Percentiles rank a stretch among this genome's conserved stretches.
These are phyloP conservation scores for Solanum acaule DNA, from an alignment of 257 asterid species.

Conservation along the genomic window DNA sequence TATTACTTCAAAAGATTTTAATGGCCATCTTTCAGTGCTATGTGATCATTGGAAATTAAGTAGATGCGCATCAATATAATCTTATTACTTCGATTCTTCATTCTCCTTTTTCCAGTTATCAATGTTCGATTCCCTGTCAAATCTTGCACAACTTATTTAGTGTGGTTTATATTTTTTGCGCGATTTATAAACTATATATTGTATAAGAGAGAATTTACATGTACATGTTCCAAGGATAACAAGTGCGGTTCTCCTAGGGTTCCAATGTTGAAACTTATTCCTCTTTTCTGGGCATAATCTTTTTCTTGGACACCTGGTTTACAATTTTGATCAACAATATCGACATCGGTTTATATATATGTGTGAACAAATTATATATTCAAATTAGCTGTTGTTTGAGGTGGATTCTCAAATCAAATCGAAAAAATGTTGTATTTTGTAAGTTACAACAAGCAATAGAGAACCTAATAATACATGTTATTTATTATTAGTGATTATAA, in stretches of 20 bases:
- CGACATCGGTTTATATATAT: too few relatives aligned
- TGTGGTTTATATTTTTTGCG: too few relatives aligned
- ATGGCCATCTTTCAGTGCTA: background rate
- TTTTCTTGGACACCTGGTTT: background rate
- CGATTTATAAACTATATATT: too few relatives aligned
- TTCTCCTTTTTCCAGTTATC: background rate
- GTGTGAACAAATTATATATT: background rate
- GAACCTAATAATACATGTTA: background rate
- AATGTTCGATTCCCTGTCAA: too few relatives aligned
- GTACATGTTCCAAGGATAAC: background rate
- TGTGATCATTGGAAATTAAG: background rate
- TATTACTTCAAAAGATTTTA: background rate
- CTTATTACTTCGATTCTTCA: background rate
- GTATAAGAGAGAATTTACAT: background rate
- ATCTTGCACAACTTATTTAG: too few relatives aligned
- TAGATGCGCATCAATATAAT: background rate
- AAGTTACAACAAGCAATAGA: background rate
- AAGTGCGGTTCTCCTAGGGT: too few relatives aligned
- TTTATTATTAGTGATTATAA: background rate
- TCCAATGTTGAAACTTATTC: background rate
- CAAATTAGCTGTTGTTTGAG: background rate
- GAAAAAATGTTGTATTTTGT: too few relatives aligned
- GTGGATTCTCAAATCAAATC: background rate
- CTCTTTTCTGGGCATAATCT: background rate
- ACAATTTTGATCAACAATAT: background rate